Base-by-base conservation (phyloP, 306 rosid species). In the Castanospermum australe region DNA sequence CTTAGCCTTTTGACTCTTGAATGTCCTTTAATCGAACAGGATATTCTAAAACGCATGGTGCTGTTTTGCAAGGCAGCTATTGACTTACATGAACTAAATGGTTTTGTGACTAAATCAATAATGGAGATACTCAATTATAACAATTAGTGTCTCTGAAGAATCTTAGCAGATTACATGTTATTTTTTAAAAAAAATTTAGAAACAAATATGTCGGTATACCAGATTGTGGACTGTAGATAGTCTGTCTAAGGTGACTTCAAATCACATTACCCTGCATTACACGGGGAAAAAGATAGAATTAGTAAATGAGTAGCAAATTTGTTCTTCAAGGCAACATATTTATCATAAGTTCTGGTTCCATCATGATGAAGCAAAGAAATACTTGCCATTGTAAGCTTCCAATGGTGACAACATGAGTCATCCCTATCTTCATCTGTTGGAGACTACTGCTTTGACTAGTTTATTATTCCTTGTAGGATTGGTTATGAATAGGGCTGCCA, bases 11-110 rank as follows among this genome's bases (percentile, higher is more conserved):
- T 84, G 67, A 76, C 64, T 63, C 72, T 81, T 54, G 59, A 32
- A 10, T 88, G 61, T 30, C 50, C 51, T 82, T 85, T 64, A 81
- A 79, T 88, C 83, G 52, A 80, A 86, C 93, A 95, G 99, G 99
- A 95, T 76, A 78, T 93, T 86, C 85, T 95, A 54, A 95, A 85
- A 82, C 97, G 99, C 73, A 90, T 95, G 98, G 81, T 64, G 78
- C 83, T 95, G 75, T 91, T 95, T 84, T 95, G 99, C 96, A 95
- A 84, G 90, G 99, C 92, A 38, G 97, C 96, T 59, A 91, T 84
- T 82, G 98, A 95, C 94, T 98, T 95, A 90, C 73, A 50, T 65
- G 61, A 65, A 73, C 81, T 51, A 32, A 60, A 64, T 73, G 62
- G 44, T 73, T 79, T 50, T 60, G 39, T 47, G 33, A 73, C 25